Evolutionary conservation across 495 filamentous ascomycete species (phyloP).

Genomic region (Penicillium paradoxum): DNA sequence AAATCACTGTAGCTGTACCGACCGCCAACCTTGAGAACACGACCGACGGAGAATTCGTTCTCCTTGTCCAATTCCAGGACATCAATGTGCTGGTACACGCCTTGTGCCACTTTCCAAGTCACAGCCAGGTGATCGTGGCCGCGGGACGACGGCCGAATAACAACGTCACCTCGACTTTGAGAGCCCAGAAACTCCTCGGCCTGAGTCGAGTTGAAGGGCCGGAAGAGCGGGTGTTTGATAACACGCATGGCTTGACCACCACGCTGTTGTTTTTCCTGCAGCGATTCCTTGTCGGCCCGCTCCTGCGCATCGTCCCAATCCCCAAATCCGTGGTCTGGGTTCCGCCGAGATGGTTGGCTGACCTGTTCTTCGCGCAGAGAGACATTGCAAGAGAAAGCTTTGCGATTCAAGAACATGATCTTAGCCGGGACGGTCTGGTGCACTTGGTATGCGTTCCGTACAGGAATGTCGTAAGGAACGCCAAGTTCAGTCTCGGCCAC

Average conservation of each 20-base stretch:
- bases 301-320: slow-evolving; percentile 88
- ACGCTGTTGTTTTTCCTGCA: slow-evolving; percentile 74
- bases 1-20: slow-evolving; percentile 91
- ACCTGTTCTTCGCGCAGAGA: slow-evolving; percentile 77
- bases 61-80: slow-evolving; percentile 95
- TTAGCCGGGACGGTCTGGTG: slow-evolving; percentile 86
- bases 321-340: slow-evolving; percentile 61
- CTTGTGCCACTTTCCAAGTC: slow-evolving; percentile 97
- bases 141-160: slow-evolving; percentile 91
- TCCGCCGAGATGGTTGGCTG: slow-evolving; percentile 59
- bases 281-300: slow-evolving; percentile 66
- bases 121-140: slow-evolving; percentile 91
- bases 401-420: slow-evolving; percentile 77
- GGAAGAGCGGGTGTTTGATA: slow-evolving; percentile 95
- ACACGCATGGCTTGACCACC: slow-evolving; percentile 82
- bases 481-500: slow-evolving; percentile 70
- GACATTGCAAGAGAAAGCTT: slow-evolving; percentile 73
- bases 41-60: slow-evolving; percentile 89
- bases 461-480: slow-evolving; percentile 53
- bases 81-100: slow-evolving; percentile 93
- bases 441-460: slow-evolving; percentile 55
- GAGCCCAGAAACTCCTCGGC: slow-evolving; percentile 90
- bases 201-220: slow-evolving; percentile 84
- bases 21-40: slow-evolving; percentile 72
- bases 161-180: slow-evolving; percentile 78